Base-by-base conservation (phyloP, 192 early-diverging fungal species). In the Chytriomyces sp. region DNA sequence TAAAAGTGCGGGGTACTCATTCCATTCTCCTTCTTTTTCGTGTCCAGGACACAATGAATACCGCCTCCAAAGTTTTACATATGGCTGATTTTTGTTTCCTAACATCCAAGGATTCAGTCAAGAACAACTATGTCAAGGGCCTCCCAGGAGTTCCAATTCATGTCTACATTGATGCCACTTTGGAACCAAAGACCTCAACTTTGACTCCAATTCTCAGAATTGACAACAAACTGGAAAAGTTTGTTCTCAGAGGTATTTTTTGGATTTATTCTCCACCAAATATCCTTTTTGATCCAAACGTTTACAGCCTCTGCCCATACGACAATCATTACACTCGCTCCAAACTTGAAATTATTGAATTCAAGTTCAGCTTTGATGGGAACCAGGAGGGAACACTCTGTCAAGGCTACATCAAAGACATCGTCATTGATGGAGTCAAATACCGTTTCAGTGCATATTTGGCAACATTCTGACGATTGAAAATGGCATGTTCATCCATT, bases 211-310 rank as follows among this genome's bases (percentile, higher is more conserved):
- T 17, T 57, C 7, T 57, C 7, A 10, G 8, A 44, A 44, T 10
- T 57, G 55, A 57, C 7, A 57, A 6, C 10, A 26, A 25, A 25
- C 10, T 17, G 28, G 55, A 57, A 17, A 57, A 26, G 7, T 57
- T 57, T 26, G 25, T 26, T 7, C 55, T 57, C 25, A 57, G 25
- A 57, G 55, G 55, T 57, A 57, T 17, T 57, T 57, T 7, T 57
- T 57, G 55, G 26, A 8, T 57, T 57, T 7, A 17, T 57, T 57
- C 26, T 57, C 6, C 7, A 57, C 25, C 10, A 57, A 7, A 17
- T 57, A 57, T 57, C 44, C n/a, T 49, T 49, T 49, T 49, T 49
- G 44, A 57, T 57, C 55, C 25, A 57, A 57, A 57, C 26, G 10
- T 17, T 17, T 26, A 17, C 55, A 57, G 55, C 10, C 25, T 57